A percentile compares a stretch with the other conserved stretches of the same genome.
These are phyloP conservation scores for Pseudoturritis turrita DNA, from an alignment of 345 rosid species.

Conservation along the genomic window DNA sequence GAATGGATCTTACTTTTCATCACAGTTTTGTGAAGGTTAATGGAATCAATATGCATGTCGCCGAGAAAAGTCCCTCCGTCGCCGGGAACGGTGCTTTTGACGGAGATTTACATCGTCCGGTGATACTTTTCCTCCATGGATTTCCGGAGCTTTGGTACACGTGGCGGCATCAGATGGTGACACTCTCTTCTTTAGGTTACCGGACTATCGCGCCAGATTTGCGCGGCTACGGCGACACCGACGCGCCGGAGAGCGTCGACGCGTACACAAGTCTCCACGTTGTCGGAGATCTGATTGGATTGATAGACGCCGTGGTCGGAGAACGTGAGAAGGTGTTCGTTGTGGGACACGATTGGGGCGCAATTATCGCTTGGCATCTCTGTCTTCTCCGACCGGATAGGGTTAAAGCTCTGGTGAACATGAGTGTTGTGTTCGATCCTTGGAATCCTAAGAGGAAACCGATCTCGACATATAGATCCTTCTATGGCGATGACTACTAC, in stretches of 20 bases:
- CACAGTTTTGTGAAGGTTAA: slow-evolving; percentile 38
- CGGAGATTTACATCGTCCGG: slow-evolving; percentile 6
- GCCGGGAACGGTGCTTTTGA: not conserved
- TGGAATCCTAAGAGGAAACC: slow-evolving; percentile 30
- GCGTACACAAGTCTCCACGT: slow-evolving; percentile 27
- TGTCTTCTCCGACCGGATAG: slow-evolving; percentile 32
- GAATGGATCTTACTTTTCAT: slow-evolving; percentile 26
- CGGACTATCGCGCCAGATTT: slow-evolving; percentile 35
- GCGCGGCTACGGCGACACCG: slow-evolving; percentile 35
- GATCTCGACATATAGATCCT: not conserved
- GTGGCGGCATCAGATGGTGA: slow-evolving; percentile 33
- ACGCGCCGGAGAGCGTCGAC: slow-evolving; percentile 23
- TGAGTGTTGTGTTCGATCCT: slow-evolving; percentile 33
- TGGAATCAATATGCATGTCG: slow-evolving; percentile 69
- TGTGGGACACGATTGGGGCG: slow-evolving; percentile 40
- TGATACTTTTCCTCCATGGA: slow-evolving; percentile 36
- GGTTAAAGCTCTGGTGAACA: slow-evolving; percentile 27
- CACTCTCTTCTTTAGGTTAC: slow-evolving; percentile 28
- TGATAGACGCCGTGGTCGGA: slow-evolving; percentile 29
- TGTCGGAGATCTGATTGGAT: slow-evolving; percentile 31
- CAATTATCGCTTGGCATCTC: slow-evolving; percentile 32
- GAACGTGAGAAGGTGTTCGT: slow-evolving; percentile 28
- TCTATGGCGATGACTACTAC: slow-evolving; percentile 34
- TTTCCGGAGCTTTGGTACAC: slow-evolving; percentile 41
- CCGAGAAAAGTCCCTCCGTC: slow-evolving; percentile 42